Conservation (phyloP, 129 eudicot species). For the Heracleum sosnowskyi region DNA sequence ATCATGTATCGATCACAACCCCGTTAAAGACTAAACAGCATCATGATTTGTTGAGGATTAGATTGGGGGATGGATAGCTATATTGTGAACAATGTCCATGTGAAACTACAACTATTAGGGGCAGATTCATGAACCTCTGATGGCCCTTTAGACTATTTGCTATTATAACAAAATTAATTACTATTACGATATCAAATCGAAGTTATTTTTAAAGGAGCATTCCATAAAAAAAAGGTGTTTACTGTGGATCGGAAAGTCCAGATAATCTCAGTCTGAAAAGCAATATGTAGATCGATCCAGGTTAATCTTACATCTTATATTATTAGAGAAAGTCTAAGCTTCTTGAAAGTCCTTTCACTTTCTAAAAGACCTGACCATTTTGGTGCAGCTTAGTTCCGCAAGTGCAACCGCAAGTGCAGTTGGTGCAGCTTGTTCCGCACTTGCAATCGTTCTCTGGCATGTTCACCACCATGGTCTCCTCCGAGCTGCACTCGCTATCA, state of each 20-base stretch:
- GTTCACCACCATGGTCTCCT: constrained; percentile 32
- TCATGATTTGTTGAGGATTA: background rate
- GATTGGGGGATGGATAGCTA: background rate
- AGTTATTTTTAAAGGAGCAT: too few relatives aligned
- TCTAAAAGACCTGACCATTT: background rate
- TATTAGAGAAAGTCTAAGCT: too few relatives aligned
- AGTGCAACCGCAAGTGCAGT: constrained; percentile 51
- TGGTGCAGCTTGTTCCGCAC: constrained; percentile 58
- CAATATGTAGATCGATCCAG: background rate
- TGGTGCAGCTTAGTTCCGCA: constrained; percentile 21
- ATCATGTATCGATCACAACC: background rate
- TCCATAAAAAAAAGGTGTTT: too few relatives aligned
- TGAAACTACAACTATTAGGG: background rate
- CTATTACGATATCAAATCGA: too few relatives aligned
- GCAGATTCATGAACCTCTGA: background rate
- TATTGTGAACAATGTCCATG: background rate
- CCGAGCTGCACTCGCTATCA: constrained; percentile 21
- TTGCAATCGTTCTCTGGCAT: constrained; percentile 50
- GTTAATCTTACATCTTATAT: too few relatives aligned
- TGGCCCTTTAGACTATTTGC: background rate
- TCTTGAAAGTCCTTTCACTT: too few relatives aligned
- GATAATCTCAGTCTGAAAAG: background rate
- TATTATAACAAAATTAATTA: too few relatives aligned
- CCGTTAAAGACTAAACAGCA: background rate
- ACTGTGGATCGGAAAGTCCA: too few relatives aligned